Percentiles rank a stretch among this genome's conserved stretches.
These are phyloP conservation scores for Penicillium sp. DNA, from an alignment of 2,329 filamentous ascomycete genomes.

Conservation along the genomic window DNA sequence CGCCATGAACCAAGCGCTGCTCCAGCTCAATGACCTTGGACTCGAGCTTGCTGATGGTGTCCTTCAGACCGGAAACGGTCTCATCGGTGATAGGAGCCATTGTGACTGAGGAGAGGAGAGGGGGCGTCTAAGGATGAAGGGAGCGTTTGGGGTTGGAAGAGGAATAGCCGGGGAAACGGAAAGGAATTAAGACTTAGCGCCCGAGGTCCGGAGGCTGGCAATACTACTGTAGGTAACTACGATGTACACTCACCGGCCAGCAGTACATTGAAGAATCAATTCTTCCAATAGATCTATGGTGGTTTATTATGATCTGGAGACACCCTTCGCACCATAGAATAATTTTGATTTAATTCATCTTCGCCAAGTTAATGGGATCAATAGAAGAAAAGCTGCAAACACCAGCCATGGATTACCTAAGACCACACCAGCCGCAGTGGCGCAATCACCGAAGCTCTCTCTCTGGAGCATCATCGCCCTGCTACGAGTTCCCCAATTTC, in stretches of 20 bases:
- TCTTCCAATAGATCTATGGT: background rate
- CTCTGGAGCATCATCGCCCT: conserved; percentile 23
- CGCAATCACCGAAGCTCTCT: conserved; percentile 21
- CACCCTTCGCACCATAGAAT: too few species aligned
- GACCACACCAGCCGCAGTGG: conserved; percentile 17
- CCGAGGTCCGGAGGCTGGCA: conserved; percentile 33
- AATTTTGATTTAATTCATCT: background rate
- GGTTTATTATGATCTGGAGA: background rate
- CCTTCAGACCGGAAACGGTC: conserved; percentile 75
- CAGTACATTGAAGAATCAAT: background rate
- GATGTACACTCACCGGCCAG: background rate
- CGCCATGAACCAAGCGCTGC: conserved; percentile 58
- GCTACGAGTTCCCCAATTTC: conserved; percentile 6
- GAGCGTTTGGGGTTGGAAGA: conserved; percentile 13
- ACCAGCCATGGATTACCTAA: conserved; percentile 13
- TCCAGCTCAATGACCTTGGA: conserved; percentile 84
- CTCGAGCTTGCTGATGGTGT: conserved; percentile 80
- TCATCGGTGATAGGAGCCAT: conserved; percentile 90
- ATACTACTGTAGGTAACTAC: background rate
- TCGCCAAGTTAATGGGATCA: background rate
- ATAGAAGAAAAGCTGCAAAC: background rate
- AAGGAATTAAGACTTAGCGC: conserved; percentile 22
- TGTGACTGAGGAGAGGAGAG: conserved; percentile 40
- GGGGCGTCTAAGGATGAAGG: conserved; percentile 7
- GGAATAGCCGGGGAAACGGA: conserved; percentile 21